Evolutionary conservation across 805 yeast species (phyloP).

Genomic region (Yarrowia hollandica): DNA sequence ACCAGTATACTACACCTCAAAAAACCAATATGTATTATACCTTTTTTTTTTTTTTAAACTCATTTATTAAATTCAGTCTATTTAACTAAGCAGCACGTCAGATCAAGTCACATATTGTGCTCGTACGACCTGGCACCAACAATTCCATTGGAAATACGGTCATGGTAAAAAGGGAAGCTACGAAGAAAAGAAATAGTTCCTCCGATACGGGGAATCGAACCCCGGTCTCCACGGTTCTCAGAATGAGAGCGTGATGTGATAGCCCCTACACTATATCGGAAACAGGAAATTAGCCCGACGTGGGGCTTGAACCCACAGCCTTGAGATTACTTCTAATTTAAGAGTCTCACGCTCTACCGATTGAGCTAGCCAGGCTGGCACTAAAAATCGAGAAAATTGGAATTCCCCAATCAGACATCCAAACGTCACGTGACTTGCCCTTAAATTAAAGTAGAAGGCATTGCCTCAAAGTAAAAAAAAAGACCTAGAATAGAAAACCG

Average conservation of each 20-base stretch:
- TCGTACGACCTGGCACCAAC: too few relatives aligned
- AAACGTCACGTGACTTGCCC: neutral
- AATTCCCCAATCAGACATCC: neutral
- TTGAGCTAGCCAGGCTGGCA: conserved; percentile 19
- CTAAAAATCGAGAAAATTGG: neutral
- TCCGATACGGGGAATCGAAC: conserved; percentile 30
- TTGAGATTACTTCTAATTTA: neutral
- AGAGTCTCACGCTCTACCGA: conserved; percentile 29
- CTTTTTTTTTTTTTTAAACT: too few relatives aligned
- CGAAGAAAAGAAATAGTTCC: neutral
- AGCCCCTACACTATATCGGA: conserved; percentile 30
- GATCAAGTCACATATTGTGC: too few relatives aligned
- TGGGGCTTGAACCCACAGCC: conserved; percentile 29
- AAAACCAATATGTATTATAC: too few relatives aligned
- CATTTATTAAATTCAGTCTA: too few relatives aligned
- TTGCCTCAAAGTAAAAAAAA: too few relatives aligned
- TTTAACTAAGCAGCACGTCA: too few relatives aligned
- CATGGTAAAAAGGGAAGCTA: too few relatives aligned
- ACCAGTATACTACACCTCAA: too few relatives aligned
- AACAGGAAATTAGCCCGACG: conserved; percentile 10
- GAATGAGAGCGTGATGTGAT: conserved; percentile 29
- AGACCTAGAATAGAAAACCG: too few relatives aligned
- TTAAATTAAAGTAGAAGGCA: too few relatives aligned
- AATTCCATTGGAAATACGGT: too few relatives aligned
- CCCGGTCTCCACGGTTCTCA: conserved; percentile 30